phyloP scores from a whole-genome alignment of 1,139 yeast species.

The Hyphopichia pseudoburtonii region DNA sequence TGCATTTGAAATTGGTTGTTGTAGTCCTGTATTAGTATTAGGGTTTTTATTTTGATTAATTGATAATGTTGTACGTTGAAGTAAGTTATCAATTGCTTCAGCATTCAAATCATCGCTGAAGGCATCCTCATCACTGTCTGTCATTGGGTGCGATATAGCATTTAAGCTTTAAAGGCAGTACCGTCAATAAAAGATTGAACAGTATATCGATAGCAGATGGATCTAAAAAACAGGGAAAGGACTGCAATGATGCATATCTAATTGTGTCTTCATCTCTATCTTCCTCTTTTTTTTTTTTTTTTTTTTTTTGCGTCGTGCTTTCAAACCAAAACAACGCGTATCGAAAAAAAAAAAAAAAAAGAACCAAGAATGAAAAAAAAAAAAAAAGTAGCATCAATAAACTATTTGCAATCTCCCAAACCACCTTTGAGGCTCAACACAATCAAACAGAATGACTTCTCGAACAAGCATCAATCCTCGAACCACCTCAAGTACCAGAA shows the following conservation, averaged over 20 bases:
- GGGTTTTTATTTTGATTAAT: neutral
- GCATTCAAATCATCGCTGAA: slow-evolving; percentile 3
- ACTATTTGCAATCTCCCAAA: neutral
- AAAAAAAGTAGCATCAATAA: neutral
- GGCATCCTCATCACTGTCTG: slow-evolving; percentile 3
- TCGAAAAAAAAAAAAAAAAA: neutral
- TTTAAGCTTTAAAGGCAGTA: neutral
- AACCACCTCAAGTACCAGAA: too few relatives aligned
- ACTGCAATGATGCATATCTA: too few relatives aligned
- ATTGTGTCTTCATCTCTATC: too few relatives aligned
- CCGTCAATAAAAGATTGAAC: too few relatives aligned
- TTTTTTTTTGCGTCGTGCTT: neutral
- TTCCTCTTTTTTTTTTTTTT: too few relatives aligned
- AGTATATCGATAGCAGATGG: too few relatives aligned
- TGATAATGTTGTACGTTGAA: neutral
- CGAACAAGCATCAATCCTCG: too few relatives aligned
- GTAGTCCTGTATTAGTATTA: neutral
- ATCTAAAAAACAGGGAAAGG: too few relatives aligned
- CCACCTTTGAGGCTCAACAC: too few relatives aligned
- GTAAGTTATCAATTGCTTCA: slow-evolving; percentile 1
- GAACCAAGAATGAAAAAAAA: neutral
- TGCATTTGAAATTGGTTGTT: too few relatives aligned
- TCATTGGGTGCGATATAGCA: neutral
- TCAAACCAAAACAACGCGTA: neutral
- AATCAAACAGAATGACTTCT: too few relatives aligned